These are phyloP conservation scores for Gonapodya prolifera DNA, from an alignment of 192 early-diverging fungal species.

Conservation along the genomic window DNA sequence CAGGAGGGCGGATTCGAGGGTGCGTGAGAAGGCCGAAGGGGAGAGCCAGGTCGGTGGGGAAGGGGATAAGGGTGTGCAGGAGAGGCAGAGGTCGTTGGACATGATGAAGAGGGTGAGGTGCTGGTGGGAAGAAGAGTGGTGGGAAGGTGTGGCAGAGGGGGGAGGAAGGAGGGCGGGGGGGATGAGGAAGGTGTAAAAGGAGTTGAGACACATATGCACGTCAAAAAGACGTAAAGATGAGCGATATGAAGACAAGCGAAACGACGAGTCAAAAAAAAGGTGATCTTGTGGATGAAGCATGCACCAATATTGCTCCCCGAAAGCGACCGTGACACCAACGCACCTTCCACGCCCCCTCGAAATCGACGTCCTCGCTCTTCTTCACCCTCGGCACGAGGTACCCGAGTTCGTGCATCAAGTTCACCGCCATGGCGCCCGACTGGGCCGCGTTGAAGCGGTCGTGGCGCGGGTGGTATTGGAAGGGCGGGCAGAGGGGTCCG, in stretches of 20 bases:
- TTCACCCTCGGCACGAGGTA: constrained; percentile 25
- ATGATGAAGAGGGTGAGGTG: constrained; percentile 41
- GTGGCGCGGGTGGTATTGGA: constrained; percentile 17
- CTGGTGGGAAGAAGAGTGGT: too few species aligned
- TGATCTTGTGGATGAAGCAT: too few species aligned
- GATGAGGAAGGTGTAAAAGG: too few species aligned
- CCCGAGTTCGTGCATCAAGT: constrained; percentile 25
- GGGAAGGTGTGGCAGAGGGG: too few species aligned
- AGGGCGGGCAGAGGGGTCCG: constrained; percentile 16
- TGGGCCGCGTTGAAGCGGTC: constrained; percentile 38
- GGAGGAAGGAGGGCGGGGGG: too few species aligned
- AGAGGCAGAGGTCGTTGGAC: constrained; percentile 40
- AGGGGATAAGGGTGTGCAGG: constrained; percentile 14
- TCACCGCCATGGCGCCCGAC: constrained; percentile 31
- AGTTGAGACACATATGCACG: too few species aligned
- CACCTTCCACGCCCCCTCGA: constrained; percentile 28
- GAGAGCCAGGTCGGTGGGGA: constrained; percentile 14
- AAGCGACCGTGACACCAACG: neutral
- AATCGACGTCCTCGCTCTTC: constrained; percentile 14
- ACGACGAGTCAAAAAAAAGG: too few species aligned
- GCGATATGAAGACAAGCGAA: too few species aligned
- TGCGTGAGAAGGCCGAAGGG: constrained; percentile 6
- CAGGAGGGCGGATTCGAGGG: constrained; percentile 7
- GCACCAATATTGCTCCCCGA: neutral
- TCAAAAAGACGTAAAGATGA: too few species aligned